Evolutionary conservation across 306 rosid genomes (phyloP), one percentile per base, ranked within the genome.

Genomic region (Carpinus fangiana): DNA sequence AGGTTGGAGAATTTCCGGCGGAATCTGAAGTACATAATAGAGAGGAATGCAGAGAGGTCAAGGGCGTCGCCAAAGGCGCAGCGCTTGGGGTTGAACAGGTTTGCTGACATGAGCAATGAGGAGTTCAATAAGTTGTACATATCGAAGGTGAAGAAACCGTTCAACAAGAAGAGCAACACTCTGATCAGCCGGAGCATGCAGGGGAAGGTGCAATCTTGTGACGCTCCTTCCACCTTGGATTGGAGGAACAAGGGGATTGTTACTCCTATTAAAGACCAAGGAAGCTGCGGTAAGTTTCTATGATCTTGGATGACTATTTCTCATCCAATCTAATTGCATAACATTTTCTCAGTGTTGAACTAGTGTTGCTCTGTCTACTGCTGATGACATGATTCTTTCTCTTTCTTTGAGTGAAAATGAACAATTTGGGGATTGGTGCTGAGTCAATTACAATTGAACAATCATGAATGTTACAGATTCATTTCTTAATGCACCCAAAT

Each of bases 201-300:
- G 80, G 52, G n/a, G 12, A 82, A 62, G 75, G 45, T 66, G 59
- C 77, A 51, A 14, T 85, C 90, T 1, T 86, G 87, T 75, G 90
- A 88, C 64, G 88, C 85, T 5, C 89, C 98, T 89, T 70, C 86
- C 4, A 61, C 90, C 67, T 81, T 89, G 66, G 94, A 90, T 87
- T 93, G 98, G 98, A 89, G 96, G 86, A 90, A 88, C 74, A 87
- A 65, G 50, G 98, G 96, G 11, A 86, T 36, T 76, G 93, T 89
- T 2, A 90, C 96, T 74, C 82, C 54, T 69, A 83, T 90, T 50
- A 90, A 93, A 85, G 83, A 89, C 80, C 96, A 90, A 84, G 90
- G 84, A 54, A 0, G 51, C 8, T 91, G 96, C 77, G 94, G 93
- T 90, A 85, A 82, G 87, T 75, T 81, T 80, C 74, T 47, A 21